Base-by-base conservation (phyloP, 495 filamentous ascomycete genomes). In the Neurospora cerealis region DNA sequence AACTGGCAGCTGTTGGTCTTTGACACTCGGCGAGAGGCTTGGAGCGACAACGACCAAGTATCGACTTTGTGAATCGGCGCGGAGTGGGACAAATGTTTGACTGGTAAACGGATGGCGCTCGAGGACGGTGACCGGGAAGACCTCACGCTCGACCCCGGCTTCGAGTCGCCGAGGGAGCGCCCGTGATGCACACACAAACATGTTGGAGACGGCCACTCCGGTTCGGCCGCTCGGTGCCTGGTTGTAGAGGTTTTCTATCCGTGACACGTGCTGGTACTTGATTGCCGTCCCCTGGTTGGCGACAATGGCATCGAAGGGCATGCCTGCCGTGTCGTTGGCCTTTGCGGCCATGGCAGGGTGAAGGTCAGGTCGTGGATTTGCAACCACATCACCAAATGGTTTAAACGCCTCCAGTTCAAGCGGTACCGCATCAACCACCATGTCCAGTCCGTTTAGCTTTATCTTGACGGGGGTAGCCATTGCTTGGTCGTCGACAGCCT, bases 21-120 rank as follows among this genome's bases (percentile, higher is more conserved):
- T 79, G 73, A 71, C 72, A 72, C 79, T 72, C 39, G 85, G 79
- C 69, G 84, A 76, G 44, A 86, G 78, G 70, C 89, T 93, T 0
- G 94, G 96, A 19, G 96, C 96, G 32, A 99, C 96, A 70, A 98
- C 89, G 69, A 99, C 93, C n/a, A 99, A 86, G 77, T 92, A 96
- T 24, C 85, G 82, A 41, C 86, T 83, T 17, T 78, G 3, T 74
- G 75, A 75, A 34, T 85, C 83, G 13, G 92, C 80, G 72, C 89
- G 90, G 21, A 97, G 83, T 0, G 96, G 96, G 46, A 93, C 88
- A 81, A 99, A 98, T 0, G 94, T 96, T 80, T 99, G 96, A 34
- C 92, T 91, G 21, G 96, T 97, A 83, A 88, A 98, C 0, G 96
- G 96, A 80, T 99, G 96, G 32, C 96, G 90, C 81, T 99, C 96